Evolutionary conservation across 306 rosid genomes (phyloP), one percentile per base, ranked within the genome.

Genomic region (Gastrolobium villosum): DNA sequence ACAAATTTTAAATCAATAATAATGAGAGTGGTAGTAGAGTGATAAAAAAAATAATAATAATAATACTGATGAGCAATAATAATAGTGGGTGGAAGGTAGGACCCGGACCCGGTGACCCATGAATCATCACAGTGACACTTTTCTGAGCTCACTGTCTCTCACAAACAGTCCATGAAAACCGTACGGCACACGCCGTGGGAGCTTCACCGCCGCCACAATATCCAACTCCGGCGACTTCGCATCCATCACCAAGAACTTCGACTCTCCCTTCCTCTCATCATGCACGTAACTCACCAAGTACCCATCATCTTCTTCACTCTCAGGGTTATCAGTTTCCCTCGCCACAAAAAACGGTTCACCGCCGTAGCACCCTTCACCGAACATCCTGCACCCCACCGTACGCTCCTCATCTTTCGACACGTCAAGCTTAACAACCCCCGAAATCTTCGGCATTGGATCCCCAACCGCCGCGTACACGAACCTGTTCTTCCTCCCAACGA

Each of bases 161-260:
- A 90, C 90, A 15, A 95, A 95, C n/a, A 91, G 30, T 4, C 99
- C 98, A 44, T 95, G 99, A 56, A 93, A 95, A 1, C 99, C 99
- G 8, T 88, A 95, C 5, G 99, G 97, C 62, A 95, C 97, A 8
- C 98, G 85, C 37, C 83, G 77, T 2, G 98, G 99, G 44, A 95
- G 83, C 89, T 81, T 91, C 70, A 93, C 98, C 14, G 76, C 70
- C 15, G 97, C 97, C 70, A 91, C 92, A 10, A 90, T 50, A 1
- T 91, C 91, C 3, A 95, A 88, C 76, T 82, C 87, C 82, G 92
- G 86, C 67, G 98, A 91, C 86, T 75, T 86, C 0, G 93, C 94
- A 49, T 95, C 99, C 98, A 95, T 93, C 65, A 91, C 97, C 45
- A 93, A 10, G 79, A 95, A 95, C 61, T 13, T 87, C 1, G 97